These are phyloP conservation scores for Pseudogymnoascus sp. DNA, from an alignment of 2,329 filamentous ascomycete genomes.

Conservation along the genomic window DNA sequence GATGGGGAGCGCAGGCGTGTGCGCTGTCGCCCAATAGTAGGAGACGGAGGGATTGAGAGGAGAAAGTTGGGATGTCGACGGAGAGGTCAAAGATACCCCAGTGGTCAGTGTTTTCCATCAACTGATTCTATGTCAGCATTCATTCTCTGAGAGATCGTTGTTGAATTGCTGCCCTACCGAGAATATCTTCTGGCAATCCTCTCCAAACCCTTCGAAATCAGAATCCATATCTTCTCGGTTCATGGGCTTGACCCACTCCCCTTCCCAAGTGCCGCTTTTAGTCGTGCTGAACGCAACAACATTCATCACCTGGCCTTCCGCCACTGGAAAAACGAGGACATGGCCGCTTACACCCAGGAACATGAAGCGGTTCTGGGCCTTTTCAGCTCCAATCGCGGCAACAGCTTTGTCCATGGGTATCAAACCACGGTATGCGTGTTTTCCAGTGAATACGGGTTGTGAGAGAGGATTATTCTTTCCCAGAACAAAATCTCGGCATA, in stretches of 20 bases:
- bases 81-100: conserved; percentile 38
- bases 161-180: conserved; percentile 1
- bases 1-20: conserved; percentile 50
- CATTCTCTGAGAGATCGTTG: background rate
- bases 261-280: conserved; percentile 33
- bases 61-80: conserved; percentile 31
- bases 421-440: conserved; percentile 54
- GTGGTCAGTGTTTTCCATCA: conserved; percentile 35
- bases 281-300: conserved; percentile 40
- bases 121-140: conserved; percentile 3
- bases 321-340: conserved; percentile 53
- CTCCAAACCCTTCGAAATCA: conserved; percentile 36
- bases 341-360: conserved; percentile 45
- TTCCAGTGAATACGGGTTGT: conserved; percentile 38
- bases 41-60: conserved; percentile 29
- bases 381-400: conserved; percentile 38
- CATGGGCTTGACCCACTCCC: conserved; percentile 31
- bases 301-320: conserved; percentile 48
- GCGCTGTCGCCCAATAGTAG: conserved; percentile 52
- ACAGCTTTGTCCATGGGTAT: conserved; percentile 49
- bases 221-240: conserved; percentile 32
- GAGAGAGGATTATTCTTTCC: conserved; percentile 25
- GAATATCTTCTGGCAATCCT: conserved; percentile 5
- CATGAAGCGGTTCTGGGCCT: conserved; percentile 41
- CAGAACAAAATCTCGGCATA: conserved; percentile 41